phyloP scores from a whole-genome alignment of 108 stramenopile genomes.

The Aurantiochytrium sp. region DNA sequence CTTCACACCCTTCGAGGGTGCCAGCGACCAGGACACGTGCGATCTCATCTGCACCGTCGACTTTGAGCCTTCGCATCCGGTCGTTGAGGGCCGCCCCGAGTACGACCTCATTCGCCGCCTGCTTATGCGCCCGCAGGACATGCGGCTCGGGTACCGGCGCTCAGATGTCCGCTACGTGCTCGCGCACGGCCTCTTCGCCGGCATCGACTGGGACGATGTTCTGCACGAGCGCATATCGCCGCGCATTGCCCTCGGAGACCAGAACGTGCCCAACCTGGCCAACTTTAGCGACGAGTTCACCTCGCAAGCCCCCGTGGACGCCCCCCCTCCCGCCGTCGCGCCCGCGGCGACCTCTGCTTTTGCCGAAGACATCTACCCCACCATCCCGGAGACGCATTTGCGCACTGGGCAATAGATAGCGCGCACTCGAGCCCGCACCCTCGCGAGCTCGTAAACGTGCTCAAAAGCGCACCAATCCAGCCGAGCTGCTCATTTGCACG shows the following conservation, averaged over 20 bases:
- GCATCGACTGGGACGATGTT: background rate
- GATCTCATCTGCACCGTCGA: constrained; percentile 34
- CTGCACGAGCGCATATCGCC: background rate
- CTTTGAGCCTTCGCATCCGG: background rate
- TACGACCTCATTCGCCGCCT: background rate
- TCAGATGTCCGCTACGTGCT: background rate
- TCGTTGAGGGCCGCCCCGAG: background rate
- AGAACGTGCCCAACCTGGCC: background rate
- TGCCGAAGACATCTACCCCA: background rate
- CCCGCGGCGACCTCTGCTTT: background rate
- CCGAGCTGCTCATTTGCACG: too few relatives aligned
- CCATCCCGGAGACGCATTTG: background rate
- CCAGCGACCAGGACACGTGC: constrained; percentile 39
- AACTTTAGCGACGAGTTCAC: background rate
- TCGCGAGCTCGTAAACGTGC: too few relatives aligned
- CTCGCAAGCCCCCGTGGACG: background rate
- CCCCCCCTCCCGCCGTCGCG: background rate
- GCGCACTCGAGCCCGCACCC: too few relatives aligned
- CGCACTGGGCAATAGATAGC: too few relatives aligned
- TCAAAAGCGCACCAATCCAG: too few relatives aligned
- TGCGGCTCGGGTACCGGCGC: background rate
- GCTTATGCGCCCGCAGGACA: background rate
- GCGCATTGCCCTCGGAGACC: background rate
- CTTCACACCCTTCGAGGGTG: constrained; percentile 44
- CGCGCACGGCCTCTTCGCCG: background rate